Evolutionary conservation across 176 grass and related monocot genomes (phyloP).

Genomic region (Tuctoria greenei): DNA sequence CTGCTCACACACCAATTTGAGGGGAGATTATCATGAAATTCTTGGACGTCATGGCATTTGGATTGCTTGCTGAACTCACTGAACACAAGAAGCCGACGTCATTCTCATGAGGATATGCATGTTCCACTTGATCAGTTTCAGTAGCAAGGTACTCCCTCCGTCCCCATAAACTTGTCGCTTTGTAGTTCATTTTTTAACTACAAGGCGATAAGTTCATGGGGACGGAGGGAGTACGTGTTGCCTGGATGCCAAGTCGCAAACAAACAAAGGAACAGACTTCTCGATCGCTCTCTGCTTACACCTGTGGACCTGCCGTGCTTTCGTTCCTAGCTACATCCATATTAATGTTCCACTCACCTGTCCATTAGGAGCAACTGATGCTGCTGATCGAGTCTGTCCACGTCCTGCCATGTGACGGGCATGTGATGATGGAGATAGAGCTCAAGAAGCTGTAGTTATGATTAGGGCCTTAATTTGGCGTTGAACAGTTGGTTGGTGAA

Average conservation of each 20-base stretch:
- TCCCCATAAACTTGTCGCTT: too few relatives aligned
- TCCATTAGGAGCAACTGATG: slow-evolving; percentile 36
- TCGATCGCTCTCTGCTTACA: slow-evolving; percentile 5
- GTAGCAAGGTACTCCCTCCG: slow-evolving; percentile 20
- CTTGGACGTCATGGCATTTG: neutral
- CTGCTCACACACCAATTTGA: too few relatives aligned
- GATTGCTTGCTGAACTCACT: slow-evolving; percentile 17
- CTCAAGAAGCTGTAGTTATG: neutral
- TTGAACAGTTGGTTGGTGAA: neutral
- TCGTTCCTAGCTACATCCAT: slow-evolving; percentile 17
- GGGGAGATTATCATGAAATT: neutral
- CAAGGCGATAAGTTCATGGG: too few relatives aligned
- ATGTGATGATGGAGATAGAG: slow-evolving; percentile 13
- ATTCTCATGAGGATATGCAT: slow-evolving; percentile 23
- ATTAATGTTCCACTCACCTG: slow-evolving; percentile 36
- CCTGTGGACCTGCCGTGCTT: slow-evolving; percentile 18
- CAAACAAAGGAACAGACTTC: neutral
- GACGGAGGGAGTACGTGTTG: too few relatives aligned
- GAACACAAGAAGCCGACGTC: neutral
- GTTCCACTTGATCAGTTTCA: neutral
- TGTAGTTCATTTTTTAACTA: too few relatives aligned
- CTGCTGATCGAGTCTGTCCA: slow-evolving; percentile 4
- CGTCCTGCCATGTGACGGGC: slow-evolving; percentile 39
- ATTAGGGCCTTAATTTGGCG: neutral
- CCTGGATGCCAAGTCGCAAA: neutral